Percentiles rank a stretch among this genome's conserved stretches.
Conservation (phyloP, 306 rosid species). For the Vigna radiata region DNA sequence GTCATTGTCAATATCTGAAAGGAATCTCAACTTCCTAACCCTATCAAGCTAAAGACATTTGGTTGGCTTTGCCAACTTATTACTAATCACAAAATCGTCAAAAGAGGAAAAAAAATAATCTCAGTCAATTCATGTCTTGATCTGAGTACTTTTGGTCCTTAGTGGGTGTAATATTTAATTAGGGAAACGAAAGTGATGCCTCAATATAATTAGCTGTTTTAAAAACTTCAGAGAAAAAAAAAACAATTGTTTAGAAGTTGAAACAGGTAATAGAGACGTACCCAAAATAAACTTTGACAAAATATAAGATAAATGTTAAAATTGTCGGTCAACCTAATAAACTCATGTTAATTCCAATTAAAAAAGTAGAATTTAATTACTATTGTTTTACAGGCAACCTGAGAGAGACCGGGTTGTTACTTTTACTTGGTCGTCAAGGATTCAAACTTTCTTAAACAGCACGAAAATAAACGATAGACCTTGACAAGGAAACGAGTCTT, state of each 20-base stretch:
- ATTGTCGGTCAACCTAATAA: neutral
- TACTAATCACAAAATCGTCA: too few species aligned
- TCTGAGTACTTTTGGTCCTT: neutral
- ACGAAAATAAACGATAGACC: too few species aligned
- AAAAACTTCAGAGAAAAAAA: neutral
- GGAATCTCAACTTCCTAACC: too few species aligned
- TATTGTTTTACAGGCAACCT: neutral
- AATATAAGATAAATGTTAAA: neutral
- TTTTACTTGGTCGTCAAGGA: too few species aligned
- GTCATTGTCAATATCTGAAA: too few species aligned
- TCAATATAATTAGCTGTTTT: neutral
- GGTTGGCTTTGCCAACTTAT: too few species aligned
- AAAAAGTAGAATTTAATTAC: neutral
- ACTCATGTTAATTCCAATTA: neutral
- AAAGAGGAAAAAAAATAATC: neutral
- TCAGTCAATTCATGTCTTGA: neutral
- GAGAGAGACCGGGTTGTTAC: too few species aligned
- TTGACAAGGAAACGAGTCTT: too few species aligned
- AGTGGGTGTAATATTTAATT: neutral
- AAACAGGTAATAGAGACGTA: neutral
- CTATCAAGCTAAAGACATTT: too few species aligned
- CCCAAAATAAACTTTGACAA: neutral
- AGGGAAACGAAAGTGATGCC: neutral
- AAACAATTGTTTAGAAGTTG: neutral
- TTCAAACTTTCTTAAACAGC: too few species aligned